Evolutionary conservation across 2,329 filamentous ascomycete genomes (phyloP).

Genomic region (Phyllosticta citrichinensis): DNA sequence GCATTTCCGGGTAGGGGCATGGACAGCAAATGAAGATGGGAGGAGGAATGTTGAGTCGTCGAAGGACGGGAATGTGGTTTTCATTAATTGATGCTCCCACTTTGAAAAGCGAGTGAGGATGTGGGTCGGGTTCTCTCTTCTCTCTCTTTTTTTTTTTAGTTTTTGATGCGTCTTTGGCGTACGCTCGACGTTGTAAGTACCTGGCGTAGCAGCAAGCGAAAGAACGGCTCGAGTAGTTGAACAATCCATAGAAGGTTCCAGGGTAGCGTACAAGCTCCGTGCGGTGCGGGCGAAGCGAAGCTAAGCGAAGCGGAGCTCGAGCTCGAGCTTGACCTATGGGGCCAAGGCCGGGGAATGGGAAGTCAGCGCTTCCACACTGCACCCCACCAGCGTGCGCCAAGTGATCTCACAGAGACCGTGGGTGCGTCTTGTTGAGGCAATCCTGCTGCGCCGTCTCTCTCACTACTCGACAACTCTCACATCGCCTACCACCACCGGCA

Average conservation of each 20-base stretch:
- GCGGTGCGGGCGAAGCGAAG: too few species aligned
- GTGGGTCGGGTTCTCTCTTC: background rate
- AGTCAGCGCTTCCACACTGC: background rate
- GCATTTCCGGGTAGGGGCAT: slow-evolving; percentile 6
- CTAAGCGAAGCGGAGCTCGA: too few species aligned
- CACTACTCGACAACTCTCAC: background rate
- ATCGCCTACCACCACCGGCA: background rate
- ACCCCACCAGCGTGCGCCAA: background rate
- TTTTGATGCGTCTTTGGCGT: background rate
- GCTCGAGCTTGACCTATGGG: too few species aligned
- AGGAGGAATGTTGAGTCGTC: background rate
- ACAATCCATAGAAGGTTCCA: too few species aligned
- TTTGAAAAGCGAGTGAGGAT: background rate
- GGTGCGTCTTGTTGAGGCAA: background rate
- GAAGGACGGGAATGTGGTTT: background rate
- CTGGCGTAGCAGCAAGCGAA: background rate
- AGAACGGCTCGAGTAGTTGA: background rate
- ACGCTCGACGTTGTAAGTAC: background rate
- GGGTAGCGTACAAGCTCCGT: too few species aligned
- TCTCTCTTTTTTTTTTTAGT: background rate
- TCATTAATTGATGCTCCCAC: background rate
- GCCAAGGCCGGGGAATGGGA: background rate
- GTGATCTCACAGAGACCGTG: background rate
- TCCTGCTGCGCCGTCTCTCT: background rate
- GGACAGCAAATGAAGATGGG: slow-evolving; percentile 4